Conservation (phyloP, 352 stramenopile species). For the Aphanomyces invadans region DNA sequence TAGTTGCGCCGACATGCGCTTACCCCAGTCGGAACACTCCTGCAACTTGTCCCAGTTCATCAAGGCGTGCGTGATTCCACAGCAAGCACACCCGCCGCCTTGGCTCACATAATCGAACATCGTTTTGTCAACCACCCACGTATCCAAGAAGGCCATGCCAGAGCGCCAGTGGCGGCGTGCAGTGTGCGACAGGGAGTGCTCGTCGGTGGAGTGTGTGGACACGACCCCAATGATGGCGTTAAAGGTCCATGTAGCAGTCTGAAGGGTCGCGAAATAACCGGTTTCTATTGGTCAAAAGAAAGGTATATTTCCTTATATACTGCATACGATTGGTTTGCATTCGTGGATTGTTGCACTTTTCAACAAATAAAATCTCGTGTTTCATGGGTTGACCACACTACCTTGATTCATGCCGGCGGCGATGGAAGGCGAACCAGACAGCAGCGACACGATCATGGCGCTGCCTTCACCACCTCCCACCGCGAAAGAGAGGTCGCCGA, state of each 20-base stretch:
- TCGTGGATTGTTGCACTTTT: too few species aligned
- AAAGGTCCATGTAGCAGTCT: background rate
- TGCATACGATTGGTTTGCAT: too few species aligned
- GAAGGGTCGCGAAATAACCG: background rate
- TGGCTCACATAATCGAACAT: slow-evolving; percentile 94
- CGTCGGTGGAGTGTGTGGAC: background rate
- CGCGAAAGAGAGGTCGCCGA: background rate
- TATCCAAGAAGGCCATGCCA: slow-evolving; percentile 33
- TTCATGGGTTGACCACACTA: too few species aligned
- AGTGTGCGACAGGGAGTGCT: too few species aligned
- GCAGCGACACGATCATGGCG: background rate
- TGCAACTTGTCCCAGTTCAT: slow-evolving; percentile 78
- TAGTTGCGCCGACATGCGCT: too few species aligned
- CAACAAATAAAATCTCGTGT: too few species aligned
- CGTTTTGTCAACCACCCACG: slow-evolving; percentile 87
- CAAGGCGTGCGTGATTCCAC: slow-evolving; percentile 78
- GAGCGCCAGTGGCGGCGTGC: too few species aligned
- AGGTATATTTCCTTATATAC: too few species aligned
- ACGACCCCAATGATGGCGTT: background rate
- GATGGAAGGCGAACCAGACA: background rate
- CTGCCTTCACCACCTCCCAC: background rate
- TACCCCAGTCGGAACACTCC: slow-evolving; percentile 86
- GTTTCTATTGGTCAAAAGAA: too few species aligned
- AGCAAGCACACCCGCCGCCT: slow-evolving; percentile 87
- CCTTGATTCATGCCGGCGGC: too few species aligned